Evolutionary conservation across 768 basidiomycete genomes (phyloP), one percentile per base, ranked within the genome.

Genomic region (Tubosaeta sp.): DNA sequence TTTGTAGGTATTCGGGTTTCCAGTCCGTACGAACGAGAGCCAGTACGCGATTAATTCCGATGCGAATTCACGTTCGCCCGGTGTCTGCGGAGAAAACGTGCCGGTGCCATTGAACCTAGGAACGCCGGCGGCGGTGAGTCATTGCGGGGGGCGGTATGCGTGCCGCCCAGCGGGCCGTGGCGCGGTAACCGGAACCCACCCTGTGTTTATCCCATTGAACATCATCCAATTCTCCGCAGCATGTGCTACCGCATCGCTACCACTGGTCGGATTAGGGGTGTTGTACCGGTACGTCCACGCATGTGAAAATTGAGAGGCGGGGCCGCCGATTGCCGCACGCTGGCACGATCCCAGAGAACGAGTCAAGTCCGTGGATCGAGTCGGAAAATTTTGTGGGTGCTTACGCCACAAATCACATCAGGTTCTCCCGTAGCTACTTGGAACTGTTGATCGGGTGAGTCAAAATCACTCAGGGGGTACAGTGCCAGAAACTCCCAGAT

Each of bases 221-320:
- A 84, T 79, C 80, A 82, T 83, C 78, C 79, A 83, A 57, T 84
- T 83, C 60, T 82, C 83, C 1, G 83, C 73, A 7, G 82, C 75
- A 54, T 83, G 82, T 2, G 46, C 63, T 1, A 79, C 76, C 9
- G 45, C 67, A 1, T 61, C 46, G 16, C 67, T 67, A 14, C 67
- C 67, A 4, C 55, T 53, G 0, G 39, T 40, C 4, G 77, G 77
- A 46, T 80, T 76, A 4, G 71, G 67, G 52, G 83, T 78, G 62
- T 83, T 83, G 62, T 82, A 83, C 24, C 81, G 73, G 57, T 83
- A 83, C 12, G 77, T 78, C 73, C 73, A 84, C 3, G 76, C 64
- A 14, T 67, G 65, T 14, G 59, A 65, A 34, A 21, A 53, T 18
- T 18, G 25, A 12, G 75, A 67, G 12, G 72, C 76, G 4, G 73